phyloP scores from a whole-genome alignment of 495 filamentous ascomycete species.

The Xylaria telfairii region DNA sequence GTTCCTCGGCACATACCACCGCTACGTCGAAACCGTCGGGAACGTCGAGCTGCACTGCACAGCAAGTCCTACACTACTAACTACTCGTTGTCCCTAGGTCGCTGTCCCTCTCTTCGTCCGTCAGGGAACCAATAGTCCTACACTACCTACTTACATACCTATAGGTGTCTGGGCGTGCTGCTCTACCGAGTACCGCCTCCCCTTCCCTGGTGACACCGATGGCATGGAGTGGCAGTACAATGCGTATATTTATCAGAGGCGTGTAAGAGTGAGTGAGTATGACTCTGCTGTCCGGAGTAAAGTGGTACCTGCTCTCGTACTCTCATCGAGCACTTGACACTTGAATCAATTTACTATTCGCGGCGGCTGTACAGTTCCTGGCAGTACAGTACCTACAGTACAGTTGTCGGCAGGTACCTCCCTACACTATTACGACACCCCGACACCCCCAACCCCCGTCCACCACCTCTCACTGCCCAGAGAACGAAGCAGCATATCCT shows the following conservation, averaged over 20 bases:
- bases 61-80: neutral
- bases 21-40: neutral
- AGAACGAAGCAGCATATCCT: slow-evolving; percentile 35
- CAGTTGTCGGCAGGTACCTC: too few relatives aligned
- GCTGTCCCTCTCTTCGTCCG: neutral
- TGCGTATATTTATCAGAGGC: neutral
- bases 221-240: neutral
- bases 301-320: neutral
- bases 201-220: too few relatives aligned
- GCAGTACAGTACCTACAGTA: too few relatives aligned
- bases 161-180: too few relatives aligned
- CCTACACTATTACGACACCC: slow-evolving; percentile 8
- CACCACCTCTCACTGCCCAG: slow-evolving; percentile 38
- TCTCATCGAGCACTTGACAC: too few relatives aligned
- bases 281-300: too few relatives aligned
- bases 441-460: slow-evolving; percentile 24
- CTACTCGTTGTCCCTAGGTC: neutral
- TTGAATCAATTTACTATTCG: neutral
- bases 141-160: neutral
- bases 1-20: neutral
- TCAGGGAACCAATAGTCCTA: neutral
- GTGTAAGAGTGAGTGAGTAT: too few relatives aligned
- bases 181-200: neutral
- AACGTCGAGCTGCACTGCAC: neutral
- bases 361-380: slow-evolving; percentile 2